These are phyloP conservation scores for Macrolepiota dolichaula DNA, from an alignment of 768 basidiomycete genomes.

Conservation along the genomic window DNA sequence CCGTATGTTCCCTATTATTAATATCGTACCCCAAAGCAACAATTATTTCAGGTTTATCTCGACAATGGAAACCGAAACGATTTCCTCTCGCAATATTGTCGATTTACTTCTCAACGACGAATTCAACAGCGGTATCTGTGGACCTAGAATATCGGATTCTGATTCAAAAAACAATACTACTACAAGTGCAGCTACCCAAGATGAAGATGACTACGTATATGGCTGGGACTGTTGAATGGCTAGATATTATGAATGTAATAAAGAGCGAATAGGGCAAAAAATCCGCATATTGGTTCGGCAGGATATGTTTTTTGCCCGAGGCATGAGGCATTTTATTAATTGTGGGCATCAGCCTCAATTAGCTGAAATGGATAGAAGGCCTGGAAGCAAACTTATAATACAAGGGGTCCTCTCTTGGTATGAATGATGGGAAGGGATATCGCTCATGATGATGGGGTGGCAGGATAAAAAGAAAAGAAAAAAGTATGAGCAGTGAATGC, in stretches of 20 bases:
- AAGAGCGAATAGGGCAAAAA: background rate
- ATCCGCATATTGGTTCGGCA: background rate
- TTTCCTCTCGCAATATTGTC: constrained; percentile 79
- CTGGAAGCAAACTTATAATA: background rate
- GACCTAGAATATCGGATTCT: constrained; percentile 21
- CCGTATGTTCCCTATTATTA: constrained; percentile 47
- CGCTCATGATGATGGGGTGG: background rate
- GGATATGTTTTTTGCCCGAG: background rate
- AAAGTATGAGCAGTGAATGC: background rate
- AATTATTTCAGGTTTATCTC: constrained; percentile 59
- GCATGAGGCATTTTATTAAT: background rate
- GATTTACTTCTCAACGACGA: constrained; percentile 74
- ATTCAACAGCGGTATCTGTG: constrained; percentile 71
- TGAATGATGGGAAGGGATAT: background rate
- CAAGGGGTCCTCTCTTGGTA: constrained; percentile 2
- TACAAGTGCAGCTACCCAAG: background rate
- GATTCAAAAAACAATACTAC: constrained; percentile 8
- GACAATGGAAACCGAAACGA: constrained; percentile 93
- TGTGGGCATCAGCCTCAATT: background rate
- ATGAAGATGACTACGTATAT: constrained; percentile 46
- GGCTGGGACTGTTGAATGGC: constrained; percentile 71
- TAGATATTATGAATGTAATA: constrained; percentile 13
- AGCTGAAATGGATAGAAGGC: background rate
- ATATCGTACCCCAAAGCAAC: constrained; percentile 5
- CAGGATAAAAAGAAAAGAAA: background rate